These are phyloP conservation scores for Colletotrichum sp. DNA, from an alignment of 2,329 filamentous ascomycete genomes.

Conservation along the genomic window DNA sequence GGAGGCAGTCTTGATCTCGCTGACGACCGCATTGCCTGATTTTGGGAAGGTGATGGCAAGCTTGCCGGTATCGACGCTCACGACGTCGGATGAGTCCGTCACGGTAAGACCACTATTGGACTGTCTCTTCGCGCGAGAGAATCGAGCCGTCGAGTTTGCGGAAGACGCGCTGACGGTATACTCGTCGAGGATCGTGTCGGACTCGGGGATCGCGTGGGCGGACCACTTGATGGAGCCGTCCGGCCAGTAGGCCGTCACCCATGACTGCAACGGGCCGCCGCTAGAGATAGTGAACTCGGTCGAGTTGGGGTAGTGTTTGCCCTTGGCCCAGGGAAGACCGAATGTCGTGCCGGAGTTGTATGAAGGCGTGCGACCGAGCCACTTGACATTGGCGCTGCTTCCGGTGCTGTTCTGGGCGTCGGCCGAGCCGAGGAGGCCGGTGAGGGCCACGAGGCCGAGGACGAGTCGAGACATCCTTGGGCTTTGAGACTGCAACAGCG, in stretches of 20 bases:
- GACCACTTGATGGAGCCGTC: conserved; percentile 68
- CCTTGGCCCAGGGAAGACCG: conserved; percentile 47
- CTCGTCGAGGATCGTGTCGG: conserved; percentile 40
- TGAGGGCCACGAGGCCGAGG: conserved; percentile 9
- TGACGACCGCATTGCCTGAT: conserved; percentile 42
- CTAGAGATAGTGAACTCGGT: conserved; percentile 38
- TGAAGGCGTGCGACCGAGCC: conserved; percentile 43
- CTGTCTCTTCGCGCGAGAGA: conserved; percentile 23
- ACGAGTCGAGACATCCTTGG: conserved; percentile 15
- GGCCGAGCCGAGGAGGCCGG: conserved; percentile 16
- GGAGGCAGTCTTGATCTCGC: conserved; percentile 40
- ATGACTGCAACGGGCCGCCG: conserved; percentile 46
- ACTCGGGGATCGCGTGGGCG: conserved; percentile 56
- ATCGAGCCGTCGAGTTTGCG: conserved; percentile 26
- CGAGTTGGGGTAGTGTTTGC: conserved; percentile 38
- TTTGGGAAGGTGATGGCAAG: conserved; percentile 47
- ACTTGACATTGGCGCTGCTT: conserved; percentile 31
- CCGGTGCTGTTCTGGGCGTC: conserved; percentile 8
- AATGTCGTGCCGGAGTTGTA: conserved; percentile 44
- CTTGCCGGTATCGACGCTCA: conserved; percentile 50
- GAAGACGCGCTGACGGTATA: conserved; percentile 39
- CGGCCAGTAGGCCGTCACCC: conserved; percentile 63
- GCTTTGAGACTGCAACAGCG: not conserved
- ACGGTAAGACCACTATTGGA: conserved; percentile 36
- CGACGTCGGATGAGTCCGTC: conserved; percentile 23